phyloP scores from a whole-genome alignment of 208 protist genomes.

The Polymyxa betae region DNA sequence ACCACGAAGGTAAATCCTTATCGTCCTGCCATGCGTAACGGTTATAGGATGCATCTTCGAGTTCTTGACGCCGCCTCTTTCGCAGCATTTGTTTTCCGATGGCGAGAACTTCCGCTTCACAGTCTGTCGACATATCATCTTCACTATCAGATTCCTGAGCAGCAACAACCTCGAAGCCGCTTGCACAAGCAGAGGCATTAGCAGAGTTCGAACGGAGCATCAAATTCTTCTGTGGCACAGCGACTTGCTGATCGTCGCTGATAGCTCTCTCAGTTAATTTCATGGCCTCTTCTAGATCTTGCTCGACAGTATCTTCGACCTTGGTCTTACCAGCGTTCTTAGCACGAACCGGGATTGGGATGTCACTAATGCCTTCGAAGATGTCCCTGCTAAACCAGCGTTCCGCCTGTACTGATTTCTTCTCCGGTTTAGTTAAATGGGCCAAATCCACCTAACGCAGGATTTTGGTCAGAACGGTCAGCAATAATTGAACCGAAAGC shows the following conservation, averaged over 20 bases:
- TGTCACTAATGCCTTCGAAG: background rate
- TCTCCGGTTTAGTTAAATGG: background rate
- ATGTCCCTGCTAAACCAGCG: slow-evolving; percentile 41
- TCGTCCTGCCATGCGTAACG: slow-evolving; percentile 62
- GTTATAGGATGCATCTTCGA: slow-evolving; percentile 65
- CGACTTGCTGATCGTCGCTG: no score
- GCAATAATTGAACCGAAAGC: background rate
- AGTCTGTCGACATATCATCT: background rate
- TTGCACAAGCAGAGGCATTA: no score
- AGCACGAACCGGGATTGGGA: background rate
- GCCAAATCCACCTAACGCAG: background rate
- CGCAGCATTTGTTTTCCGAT: slow-evolving; percentile 51
- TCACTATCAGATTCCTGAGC: background rate
- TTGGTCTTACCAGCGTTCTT: background rate
- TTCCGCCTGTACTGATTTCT: background rate
- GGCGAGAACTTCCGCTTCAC: slow-evolving; percentile 57
- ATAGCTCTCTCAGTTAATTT: no score
- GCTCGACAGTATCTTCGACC: background rate
- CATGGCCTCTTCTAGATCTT: background rate
- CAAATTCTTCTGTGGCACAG: no score
- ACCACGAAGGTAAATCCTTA: slow-evolving; percentile 64
- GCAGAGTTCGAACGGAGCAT: no score
- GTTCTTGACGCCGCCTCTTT: slow-evolving; percentile 51
- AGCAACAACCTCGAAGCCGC: background rate
- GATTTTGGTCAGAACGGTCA: background rate